A percentile compares a stretch with the other conserved stretches of the same genome.
These are phyloP conservation scores for Magnolia officinalis DNA, from an alignment of 164 flowering plant species.

Conservation along the genomic window DNA sequence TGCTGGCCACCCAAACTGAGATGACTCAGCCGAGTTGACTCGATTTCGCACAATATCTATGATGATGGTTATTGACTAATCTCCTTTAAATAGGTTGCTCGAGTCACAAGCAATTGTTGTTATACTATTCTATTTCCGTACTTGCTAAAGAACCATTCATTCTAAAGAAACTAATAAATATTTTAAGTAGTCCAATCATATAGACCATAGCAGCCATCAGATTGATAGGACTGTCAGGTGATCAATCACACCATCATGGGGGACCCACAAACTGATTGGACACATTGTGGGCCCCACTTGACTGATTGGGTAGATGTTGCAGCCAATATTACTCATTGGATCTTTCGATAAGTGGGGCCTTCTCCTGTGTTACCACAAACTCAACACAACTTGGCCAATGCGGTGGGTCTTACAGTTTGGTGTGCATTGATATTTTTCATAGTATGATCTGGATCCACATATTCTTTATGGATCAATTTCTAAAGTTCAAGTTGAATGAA, in stretches of 20 bases:
- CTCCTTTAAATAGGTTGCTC: neutral
- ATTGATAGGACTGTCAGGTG: neutral
- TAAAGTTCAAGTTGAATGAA: neutral
- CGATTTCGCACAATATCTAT: neutral
- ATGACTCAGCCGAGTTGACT: neutral
- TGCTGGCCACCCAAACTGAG: neutral
- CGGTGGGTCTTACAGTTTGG: neutral
- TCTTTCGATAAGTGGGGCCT: neutral
- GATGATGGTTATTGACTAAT: neutral
- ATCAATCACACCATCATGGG: neutral
- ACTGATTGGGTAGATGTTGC: neutral
- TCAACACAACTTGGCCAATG: neutral
- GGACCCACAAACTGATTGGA: neutral
- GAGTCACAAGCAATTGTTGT: neutral
- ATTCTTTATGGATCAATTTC: neutral
- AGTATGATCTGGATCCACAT: neutral
- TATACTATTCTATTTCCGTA: no score
- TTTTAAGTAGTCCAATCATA: no score
- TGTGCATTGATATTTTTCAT: neutral
- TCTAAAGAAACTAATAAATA: no score
- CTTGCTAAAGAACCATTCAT: no score
- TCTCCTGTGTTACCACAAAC: neutral
- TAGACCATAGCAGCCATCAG: neutral
- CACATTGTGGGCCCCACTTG: neutral
- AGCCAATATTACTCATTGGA: neutral